A percentile compares a stretch with the other conserved stretches of the same genome.
These are phyloP conservation scores for Maudiozyma pseudohumilis DNA, from an alignment of 805 yeast species.

Conservation along the genomic window DNA sequence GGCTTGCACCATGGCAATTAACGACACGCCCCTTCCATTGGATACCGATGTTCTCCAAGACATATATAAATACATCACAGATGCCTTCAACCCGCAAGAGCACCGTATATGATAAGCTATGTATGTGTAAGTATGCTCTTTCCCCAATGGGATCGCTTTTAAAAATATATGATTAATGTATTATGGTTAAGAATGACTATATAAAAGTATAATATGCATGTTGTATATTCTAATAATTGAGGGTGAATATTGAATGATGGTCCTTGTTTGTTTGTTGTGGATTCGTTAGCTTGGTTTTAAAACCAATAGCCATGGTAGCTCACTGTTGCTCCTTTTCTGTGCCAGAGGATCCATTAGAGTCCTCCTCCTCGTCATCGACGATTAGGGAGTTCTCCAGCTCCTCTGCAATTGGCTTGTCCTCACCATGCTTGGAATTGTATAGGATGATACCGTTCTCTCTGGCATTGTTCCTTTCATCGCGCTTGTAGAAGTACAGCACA, in stretches of 20 bases:
- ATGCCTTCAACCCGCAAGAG: too few relatives aligned
- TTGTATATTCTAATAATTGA: not conserved
- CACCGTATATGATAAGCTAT: too few relatives aligned
- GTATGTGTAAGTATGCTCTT: not conserved
- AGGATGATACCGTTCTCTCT: slow-evolving; percentile 31
- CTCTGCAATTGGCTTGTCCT: slow-evolving; percentile 3
- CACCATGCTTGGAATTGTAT: slow-evolving; percentile 18
- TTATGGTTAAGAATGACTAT: not conserved
- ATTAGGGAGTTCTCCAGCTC: not conserved
- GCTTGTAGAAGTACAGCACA: slow-evolving; percentile 30
- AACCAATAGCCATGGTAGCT: too few relatives aligned
- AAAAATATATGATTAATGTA: not conserved
- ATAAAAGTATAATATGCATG: not conserved
- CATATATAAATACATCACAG: not conserved
- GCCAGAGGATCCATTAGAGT: too few relatives aligned
- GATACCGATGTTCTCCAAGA: not conserved
- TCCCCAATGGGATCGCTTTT: not conserved
- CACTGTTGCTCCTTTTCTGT: too few relatives aligned
- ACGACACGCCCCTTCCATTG: not conserved
- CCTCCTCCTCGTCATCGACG: too few relatives aligned
- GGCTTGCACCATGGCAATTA: not conserved
- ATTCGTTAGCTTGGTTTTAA: too few relatives aligned
- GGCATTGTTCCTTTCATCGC: slow-evolving; percentile 32
- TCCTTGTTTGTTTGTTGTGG: too few relatives aligned
- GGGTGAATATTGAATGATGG: not conserved